These are phyloP conservation scores for Plasmodiophora brassicae DNA, from an alignment of 208 protist genomes.

Conservation along the genomic window DNA sequence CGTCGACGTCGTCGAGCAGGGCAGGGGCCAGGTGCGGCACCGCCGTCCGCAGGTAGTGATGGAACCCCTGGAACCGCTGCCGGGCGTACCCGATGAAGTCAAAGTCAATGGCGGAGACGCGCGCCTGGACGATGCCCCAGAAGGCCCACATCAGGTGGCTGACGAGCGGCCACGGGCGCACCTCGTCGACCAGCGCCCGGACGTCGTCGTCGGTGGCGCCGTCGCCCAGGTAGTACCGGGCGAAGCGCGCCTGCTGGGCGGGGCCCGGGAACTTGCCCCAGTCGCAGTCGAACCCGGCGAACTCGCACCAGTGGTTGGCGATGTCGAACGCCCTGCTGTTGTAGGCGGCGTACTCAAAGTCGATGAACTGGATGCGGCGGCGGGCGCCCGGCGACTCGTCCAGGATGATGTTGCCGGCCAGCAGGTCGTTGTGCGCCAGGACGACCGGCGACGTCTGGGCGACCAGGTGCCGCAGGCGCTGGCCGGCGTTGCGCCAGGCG, in stretches of 20 bases:
- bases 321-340: constrained; percentile 55
- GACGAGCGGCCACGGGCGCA: constrained; percentile 41
- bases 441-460: constrained; percentile 16
- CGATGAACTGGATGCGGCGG: constrained; percentile 53
- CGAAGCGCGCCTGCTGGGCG: constrained; percentile 47
- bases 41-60: neutral
- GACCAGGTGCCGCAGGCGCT: neutral
- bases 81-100: constrained; percentile 57
- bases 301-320: constrained; percentile 58
- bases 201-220: constrained; percentile 40
- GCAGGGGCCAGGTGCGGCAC: too few relatives aligned
- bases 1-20: too few relatives aligned
- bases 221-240: neutral
- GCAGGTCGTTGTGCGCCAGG: constrained; percentile 56
- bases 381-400: neutral
- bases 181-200: constrained; percentile 32
- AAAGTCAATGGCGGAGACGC: constrained; percentile 55
- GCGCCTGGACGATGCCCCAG: constrained; percentile 52
- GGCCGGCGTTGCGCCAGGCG: neutral
- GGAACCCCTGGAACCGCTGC: constrained; percentile 42
- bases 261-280: constrained; percentile 47
- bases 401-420: constrained; percentile 53
- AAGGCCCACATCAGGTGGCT: constrained; percentile 54
- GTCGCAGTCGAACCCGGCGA: constrained; percentile 54
- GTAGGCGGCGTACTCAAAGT: constrained; percentile 58